Evolutionary conservation across 2,329 filamentous ascomycete genomes (phyloP).

Genomic region (Aspergillus neoniger): DNA sequence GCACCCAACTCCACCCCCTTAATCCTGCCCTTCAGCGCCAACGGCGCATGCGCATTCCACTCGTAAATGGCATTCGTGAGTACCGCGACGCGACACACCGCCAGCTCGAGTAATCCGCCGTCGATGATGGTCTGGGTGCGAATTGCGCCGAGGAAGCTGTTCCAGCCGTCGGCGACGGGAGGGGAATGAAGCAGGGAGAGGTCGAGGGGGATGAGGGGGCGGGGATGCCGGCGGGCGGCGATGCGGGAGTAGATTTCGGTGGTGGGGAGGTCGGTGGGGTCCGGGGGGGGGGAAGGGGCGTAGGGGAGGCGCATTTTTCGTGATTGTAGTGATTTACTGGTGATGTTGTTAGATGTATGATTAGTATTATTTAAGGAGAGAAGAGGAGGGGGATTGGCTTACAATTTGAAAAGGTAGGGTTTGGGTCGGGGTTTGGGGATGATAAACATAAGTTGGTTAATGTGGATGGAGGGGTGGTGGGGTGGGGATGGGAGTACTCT

Average conservation of each 20-base stretch:
- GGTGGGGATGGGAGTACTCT: background rate
- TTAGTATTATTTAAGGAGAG: no score
- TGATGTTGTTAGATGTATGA: background rate
- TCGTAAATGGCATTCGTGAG: constrained; percentile 82
- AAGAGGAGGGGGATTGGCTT: background rate
- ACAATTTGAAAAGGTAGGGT: background rate
- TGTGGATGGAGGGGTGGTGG: background rate
- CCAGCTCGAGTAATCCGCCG: constrained; percentile 66
- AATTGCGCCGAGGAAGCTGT: constrained; percentile 58
- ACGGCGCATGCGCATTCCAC: constrained; percentile 76
- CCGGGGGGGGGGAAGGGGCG: constrained; percentile 30
- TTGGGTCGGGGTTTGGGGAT: background rate
- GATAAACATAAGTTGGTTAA: background rate
- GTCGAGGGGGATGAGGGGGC: constrained; percentile 73
- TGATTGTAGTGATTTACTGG: background rate
- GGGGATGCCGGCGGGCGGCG: constrained; percentile 64
- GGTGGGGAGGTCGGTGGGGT: constrained; percentile 26
- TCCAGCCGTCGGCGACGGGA: constrained; percentile 71
- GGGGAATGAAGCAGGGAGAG: constrained; percentile 74
- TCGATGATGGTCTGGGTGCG: constrained; percentile 53
- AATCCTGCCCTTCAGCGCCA: constrained; percentile 50
- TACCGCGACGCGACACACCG: constrained; percentile 77
- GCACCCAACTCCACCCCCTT: constrained; percentile 51
- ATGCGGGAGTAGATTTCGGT: constrained; percentile 63
- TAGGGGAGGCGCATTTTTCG: constrained; percentile 41